These are phyloP conservation scores for Podaxis pistillaris DNA, from an alignment of 768 basidiomycete genomes.

Conservation along the genomic window DNA sequence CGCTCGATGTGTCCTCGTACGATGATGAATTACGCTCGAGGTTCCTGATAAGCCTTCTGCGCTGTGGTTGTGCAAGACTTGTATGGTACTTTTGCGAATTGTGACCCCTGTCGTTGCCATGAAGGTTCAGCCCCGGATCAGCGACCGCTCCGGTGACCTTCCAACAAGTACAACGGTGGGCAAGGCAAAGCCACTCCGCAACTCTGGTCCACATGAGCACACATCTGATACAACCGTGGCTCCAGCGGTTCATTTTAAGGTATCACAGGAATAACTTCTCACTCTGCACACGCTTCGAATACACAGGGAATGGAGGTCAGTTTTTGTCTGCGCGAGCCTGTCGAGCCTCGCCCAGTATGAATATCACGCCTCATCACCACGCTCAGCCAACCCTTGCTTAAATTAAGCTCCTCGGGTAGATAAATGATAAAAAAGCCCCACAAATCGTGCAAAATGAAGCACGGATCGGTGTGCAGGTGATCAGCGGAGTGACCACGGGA, in stretches of 20 bases:
- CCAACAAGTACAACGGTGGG: not conserved
- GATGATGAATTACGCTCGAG: too few relatives aligned
- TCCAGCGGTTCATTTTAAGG: not conserved
- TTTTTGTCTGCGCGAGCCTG: not conserved
- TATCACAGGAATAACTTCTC: not conserved
- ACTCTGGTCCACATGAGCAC: not conserved
- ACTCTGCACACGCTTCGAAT: not conserved
- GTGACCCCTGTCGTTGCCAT: not conserved
- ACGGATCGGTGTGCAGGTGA: constrained; percentile 7
- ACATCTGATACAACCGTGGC: not conserved
- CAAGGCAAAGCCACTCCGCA: not conserved
- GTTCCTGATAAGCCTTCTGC: too few relatives aligned
- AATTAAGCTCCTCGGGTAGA: not conserved
- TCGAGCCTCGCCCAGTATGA: too few relatives aligned
- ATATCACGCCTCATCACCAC: not conserved
- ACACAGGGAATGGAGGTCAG: not conserved
- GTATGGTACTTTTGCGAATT: not conserved
- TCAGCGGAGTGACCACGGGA: constrained; percentile 9
- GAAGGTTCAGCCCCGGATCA: not conserved
- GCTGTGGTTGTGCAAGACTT: too few relatives aligned
- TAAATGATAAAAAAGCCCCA: not conserved
- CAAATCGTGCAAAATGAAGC: constrained; percentile 2
- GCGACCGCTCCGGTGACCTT: not conserved
- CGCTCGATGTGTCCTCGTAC: too few relatives aligned
- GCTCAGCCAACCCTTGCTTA: not conserved